Evolutionary conservation across 495 filamentous ascomycete species (phyloP), one percentile per base, ranked within the genome.

Genomic region (Letharia columbiana): DNA sequence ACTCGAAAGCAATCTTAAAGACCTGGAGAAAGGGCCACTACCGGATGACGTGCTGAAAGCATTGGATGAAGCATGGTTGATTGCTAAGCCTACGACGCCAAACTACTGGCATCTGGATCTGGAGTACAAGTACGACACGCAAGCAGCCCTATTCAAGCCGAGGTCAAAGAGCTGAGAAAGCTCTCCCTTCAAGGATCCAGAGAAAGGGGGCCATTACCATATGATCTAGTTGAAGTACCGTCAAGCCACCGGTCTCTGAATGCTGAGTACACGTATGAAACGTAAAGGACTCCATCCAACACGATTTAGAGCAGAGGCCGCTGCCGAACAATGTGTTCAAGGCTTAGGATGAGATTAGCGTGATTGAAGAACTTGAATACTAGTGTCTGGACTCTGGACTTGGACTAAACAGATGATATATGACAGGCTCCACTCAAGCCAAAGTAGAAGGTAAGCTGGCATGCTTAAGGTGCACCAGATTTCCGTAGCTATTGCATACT

Each of bases 1-100:
- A 76, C 77, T 97, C 33, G 83, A 89, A 71, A 76, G 78, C 58
- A 96, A 97, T 69, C 78, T 97, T 58, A 79, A 81, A 42, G 83
- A 89, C 69, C 73, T 95, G 5, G 90, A 94, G 77, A 96, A 95
- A 77, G 91, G 91, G 0, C 92, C 92, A 15, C 76, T 97, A 60
- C 92, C 92, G 0, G 84, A 92, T 56, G 91, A 94, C 60, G 89
- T 96, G 33, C 81, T 96, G 23, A 75, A 88, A 72, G 87, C 83
- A 31, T 76, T 96, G 61, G 91, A 96, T 72, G 80, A 91, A 76
- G 92, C 91, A 13, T 83, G 81, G 80, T 52, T 82, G 69, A 68
- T 91, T 18, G 74, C 81, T 15, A 91, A 92, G 81, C 69, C 82
- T 12, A 84, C 87, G n/a, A 82, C 86, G 15, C 75, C 83, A 10